These are phyloP conservation scores for Argentina anserina DNA, from an alignment of 306 rosid species.

Conservation along the genomic window DNA sequence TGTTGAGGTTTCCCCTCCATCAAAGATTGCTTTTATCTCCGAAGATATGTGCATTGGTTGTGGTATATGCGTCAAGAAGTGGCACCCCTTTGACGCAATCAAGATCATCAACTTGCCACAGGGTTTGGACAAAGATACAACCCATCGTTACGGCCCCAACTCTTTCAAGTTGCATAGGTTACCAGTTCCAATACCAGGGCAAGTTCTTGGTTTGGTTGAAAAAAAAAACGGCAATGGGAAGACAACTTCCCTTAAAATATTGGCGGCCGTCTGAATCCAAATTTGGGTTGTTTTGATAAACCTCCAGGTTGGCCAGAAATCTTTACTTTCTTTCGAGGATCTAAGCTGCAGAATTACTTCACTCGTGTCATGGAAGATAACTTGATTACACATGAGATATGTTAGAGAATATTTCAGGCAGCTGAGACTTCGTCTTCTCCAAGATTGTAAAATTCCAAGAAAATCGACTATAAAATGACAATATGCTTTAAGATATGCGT, in stretches of 20 bases:
- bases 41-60: constrained; percentile 97
- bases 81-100: constrained; percentile 92
- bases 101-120: constrained; percentile 37
- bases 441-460: too few species aligned
- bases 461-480: too few species aligned
- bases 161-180: constrained; percentile 91
- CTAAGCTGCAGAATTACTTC: too few species aligned
- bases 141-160: constrained; percentile 84
- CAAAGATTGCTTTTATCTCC: constrained; percentile 83
- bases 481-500: too few species aligned
- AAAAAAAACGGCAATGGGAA: constrained; percentile 84
- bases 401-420: too few species aligned
- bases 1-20: constrained; percentile 68
- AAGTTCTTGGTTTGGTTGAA: constrained; percentile 83
- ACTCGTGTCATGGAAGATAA: too few species aligned
- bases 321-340: too few species aligned
- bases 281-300: too few species aligned
- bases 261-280: neutral
- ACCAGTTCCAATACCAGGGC: constrained; percentile 84
- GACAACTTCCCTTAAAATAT: constrained; percentile 79
- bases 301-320: too few species aligned
- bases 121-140: constrained; percentile 76
- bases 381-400: too few species aligned
- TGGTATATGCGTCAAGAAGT: constrained; percentile 94
- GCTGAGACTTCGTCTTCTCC: too few species aligned